Conservation (phyloP, 1,284 basidiomycete genomes). For the Sporisorium reilianum region DNA sequence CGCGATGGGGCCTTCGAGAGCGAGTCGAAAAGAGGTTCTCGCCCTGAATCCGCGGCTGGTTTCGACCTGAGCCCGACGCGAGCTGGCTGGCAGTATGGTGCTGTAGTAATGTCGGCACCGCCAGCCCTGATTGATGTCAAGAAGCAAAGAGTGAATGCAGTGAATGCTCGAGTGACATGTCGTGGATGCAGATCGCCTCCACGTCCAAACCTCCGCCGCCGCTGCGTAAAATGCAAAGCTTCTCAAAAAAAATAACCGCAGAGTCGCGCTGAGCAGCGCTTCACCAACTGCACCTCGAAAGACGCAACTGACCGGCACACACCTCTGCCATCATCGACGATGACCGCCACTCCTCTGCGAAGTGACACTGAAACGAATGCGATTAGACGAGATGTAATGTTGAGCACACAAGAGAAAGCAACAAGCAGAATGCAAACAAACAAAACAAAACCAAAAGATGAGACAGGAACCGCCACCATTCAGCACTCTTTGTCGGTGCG, state of each 20-base stretch:
- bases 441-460: neutral
- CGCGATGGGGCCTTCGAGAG: too few species aligned
- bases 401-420: neutral
- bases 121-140: neutral
- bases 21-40: conserved; percentile 6
- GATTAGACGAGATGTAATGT: neutral
- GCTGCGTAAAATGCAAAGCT: conserved; percentile 11
- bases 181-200: conserved; percentile 1
- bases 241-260: conserved; percentile 11
- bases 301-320: too few species aligned
- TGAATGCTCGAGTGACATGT: neutral
- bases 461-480: neutral
- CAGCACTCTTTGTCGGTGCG: conserved; percentile 16
- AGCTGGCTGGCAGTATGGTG: neutral
- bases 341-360: neutral
- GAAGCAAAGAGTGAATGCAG: conserved; percentile 1
- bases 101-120: neutral
- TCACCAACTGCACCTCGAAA: neutral
- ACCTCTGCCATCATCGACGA: neutral
- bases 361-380: neutral
- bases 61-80: neutral
- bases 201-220: neutral
- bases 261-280: neutral
- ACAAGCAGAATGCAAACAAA: neutral
- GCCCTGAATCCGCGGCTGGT: neutral